These are phyloP conservation scores for Trichoderma simmonsii DNA, from an alignment of 2,329 filamentous ascomycete genomes.

Conservation along the genomic window DNA sequence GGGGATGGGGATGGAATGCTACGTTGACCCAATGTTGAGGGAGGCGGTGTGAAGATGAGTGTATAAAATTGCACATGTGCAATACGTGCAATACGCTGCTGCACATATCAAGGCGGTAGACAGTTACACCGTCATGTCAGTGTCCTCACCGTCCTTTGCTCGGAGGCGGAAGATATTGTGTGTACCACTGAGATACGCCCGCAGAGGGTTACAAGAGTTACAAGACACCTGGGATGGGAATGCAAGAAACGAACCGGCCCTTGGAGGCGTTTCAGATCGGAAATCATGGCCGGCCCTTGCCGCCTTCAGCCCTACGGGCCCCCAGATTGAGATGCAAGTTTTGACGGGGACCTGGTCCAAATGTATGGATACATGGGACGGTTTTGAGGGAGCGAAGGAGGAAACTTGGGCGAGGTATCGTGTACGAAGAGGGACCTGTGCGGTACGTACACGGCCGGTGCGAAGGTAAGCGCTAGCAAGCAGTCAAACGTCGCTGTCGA, in stretches of 20 bases:
- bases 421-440: constrained; percentile 4
- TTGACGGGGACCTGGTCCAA: background rate
- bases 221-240: background rate
- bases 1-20: background rate
- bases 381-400: background rate
- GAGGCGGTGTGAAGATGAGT: background rate
- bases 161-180: background rate
- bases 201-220: background rate
- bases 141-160: background rate
- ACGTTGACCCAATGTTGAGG: background rate
- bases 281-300: background rate
- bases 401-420: constrained; percentile 13
- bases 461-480: background rate
- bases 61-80: background rate
- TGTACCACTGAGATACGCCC: background rate
- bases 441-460: background rate
- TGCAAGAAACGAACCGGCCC: background rate
- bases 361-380: constrained; percentile 7
- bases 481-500: background rate
- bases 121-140: background rate
- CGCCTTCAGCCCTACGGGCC: constrained; percentile 17
- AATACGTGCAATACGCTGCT: background rate
- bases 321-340: background rate
- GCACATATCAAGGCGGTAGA: background rate
- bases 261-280: background rate